phyloP scores from a whole-genome alignment of 2,329 filamentous ascomycete genomes.

The Colletotrichum filicis region DNA sequence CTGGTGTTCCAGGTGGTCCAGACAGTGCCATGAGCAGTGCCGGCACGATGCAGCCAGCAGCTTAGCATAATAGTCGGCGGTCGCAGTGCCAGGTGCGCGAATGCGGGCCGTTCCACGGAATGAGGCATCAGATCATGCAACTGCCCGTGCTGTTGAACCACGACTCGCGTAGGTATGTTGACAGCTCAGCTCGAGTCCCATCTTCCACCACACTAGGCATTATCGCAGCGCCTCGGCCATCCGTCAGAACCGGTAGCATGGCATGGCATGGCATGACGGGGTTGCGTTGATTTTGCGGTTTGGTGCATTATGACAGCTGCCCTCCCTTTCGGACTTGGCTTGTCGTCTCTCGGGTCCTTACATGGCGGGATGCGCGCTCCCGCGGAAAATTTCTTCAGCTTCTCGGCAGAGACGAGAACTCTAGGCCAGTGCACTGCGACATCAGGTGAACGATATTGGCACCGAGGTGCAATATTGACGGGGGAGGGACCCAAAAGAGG shows the following conservation, averaged over 20 bases:
- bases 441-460: background rate
- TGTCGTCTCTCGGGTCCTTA: background rate
- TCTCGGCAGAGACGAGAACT: background rate
- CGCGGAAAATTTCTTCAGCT: constrained; percentile 6
- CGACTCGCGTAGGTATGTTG: constrained; percentile 9
- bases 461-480: constrained; percentile 15
- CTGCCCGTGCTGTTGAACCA: background rate
- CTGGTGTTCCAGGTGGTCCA: background rate
- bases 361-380: background rate
- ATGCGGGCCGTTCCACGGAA: constrained; percentile 32
- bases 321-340: constrained; percentile 22
- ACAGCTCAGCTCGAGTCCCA: background rate
- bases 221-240: background rate
- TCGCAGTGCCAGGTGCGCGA: constrained; percentile 5
- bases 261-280: background rate
- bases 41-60: background rate
- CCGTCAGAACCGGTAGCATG: background rate
- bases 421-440: constrained; percentile 8
- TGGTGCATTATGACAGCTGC: constrained; percentile 17
- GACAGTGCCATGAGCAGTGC: background rate
- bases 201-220: background rate
- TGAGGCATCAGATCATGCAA: constrained; percentile 20
- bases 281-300: background rate
- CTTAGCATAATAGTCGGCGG: background rate
- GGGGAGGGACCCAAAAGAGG: constrained; percentile 5